phyloP scores from a whole-genome alignment of 352 stramenopile species.

The Achlya hypogyna region DNA sequence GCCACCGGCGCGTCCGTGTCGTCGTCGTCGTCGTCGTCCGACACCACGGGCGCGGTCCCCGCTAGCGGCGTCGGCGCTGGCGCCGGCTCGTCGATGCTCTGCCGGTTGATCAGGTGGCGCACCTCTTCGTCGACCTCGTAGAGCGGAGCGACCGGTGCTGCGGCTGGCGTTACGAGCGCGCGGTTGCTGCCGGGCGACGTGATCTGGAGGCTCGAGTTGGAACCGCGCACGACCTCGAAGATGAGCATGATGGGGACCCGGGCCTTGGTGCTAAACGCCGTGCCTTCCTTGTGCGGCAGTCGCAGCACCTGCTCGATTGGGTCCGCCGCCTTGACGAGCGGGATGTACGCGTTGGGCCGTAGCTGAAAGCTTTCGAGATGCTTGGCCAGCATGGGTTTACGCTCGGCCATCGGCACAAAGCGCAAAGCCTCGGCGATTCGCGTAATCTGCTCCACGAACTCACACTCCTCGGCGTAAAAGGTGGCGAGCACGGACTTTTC shows the following conservation, averaged over 20 bases:
- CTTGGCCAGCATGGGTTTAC: conserved; percentile 64
- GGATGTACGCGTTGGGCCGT: conserved; percentile 83
- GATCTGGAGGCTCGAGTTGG: conserved; percentile 17
- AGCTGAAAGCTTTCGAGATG: conserved; percentile 78
- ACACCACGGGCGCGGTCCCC: not conserved
- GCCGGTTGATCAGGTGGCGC: conserved; percentile 14
- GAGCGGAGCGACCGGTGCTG: not conserved
- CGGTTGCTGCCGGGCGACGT: conserved; percentile 10
- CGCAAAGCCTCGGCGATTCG: conserved; percentile 75
- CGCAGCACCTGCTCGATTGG: conserved; percentile 81
- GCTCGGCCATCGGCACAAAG: conserved; percentile 69
- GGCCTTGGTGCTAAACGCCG: conserved; percentile 79
- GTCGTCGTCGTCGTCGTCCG: conserved; percentile 13
- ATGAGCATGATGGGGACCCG: conserved; percentile 82
- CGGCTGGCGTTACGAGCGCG: not conserved
- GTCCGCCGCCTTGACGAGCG: conserved; percentile 78
- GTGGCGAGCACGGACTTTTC: conserved; percentile 76
- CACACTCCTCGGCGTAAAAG: conserved; percentile 78
- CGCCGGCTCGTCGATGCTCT: conserved; percentile 8
- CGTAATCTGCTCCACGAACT: conserved; percentile 85
- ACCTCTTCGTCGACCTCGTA: conserved; percentile 19
- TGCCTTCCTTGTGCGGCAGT: conserved; percentile 80
- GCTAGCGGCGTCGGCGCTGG: not conserved
- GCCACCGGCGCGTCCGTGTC: not conserved
- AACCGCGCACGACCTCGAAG: conserved; percentile 80